A percentile compares a stretch with the other conserved stretches of the same genome.
Evolutionary conservation across 176 grass and related monocot genomes (phyloP).

Genomic region (Tuctoria greenei): DNA sequence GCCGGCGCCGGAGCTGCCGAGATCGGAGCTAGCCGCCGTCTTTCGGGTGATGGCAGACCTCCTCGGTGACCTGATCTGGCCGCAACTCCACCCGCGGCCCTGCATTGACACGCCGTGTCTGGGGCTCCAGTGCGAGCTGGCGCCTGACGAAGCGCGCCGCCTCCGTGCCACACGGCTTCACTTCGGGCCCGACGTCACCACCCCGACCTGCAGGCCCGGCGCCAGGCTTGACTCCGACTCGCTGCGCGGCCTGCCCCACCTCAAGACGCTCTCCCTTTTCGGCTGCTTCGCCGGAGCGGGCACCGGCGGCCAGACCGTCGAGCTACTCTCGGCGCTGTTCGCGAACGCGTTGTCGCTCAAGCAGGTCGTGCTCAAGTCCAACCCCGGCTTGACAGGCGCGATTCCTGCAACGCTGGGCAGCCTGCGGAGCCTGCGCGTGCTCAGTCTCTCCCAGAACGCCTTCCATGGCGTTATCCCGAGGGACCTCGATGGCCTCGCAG

Average conservation of each 20-base stretch:
- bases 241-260: constrained; percentile 62
- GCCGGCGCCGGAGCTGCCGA: constrained; percentile 39
- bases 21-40: constrained; percentile 60
- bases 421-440: constrained; percentile 49
- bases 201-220: constrained; percentile 50
- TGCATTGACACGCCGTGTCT: constrained; percentile 86
- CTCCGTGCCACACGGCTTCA: constrained; percentile 77
- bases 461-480: constrained; percentile 53
- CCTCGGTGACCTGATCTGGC: constrained; percentile 60
- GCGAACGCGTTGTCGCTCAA: constrained; percentile 48
- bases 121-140: constrained; percentile 64
- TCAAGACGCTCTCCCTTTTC: constrained; percentile 73
- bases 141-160: constrained; percentile 41
- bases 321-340: constrained; percentile 61
- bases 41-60: constrained; percentile 58
- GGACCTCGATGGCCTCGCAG: constrained; percentile 48
- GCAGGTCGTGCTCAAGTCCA: constrained; percentile 76
- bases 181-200: constrained; percentile 67
- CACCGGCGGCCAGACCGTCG: background rate
- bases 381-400: constrained; percentile 50
- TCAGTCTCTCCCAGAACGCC: constrained; percentile 73
- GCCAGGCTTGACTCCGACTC: constrained; percentile 45
- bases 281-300: constrained; percentile 55
- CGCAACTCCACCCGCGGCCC: constrained; percentile 66
- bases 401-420: constrained; percentile 46